Evolutionary conservation across 2,329 filamentous ascomycete species (phyloP).

Genomic region (Fusarium buharicum): DNA sequence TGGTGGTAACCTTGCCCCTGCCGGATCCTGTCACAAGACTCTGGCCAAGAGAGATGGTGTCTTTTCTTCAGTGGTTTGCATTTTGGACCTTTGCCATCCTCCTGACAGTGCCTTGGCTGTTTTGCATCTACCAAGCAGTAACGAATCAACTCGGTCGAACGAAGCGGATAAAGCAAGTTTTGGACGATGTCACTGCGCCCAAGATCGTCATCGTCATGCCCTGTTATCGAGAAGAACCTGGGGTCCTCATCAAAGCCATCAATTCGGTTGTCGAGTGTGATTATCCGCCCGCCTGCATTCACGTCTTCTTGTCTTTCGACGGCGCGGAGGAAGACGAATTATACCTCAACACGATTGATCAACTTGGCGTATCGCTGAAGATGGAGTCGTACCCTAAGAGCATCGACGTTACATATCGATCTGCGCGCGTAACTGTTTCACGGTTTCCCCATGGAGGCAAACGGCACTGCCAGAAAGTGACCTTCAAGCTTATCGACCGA

Average conservation of each 20-base stretch:
- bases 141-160: constrained; percentile 85
- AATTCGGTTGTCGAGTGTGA: constrained; percentile 94
- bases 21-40: constrained; percentile 76
- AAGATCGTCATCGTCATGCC: constrained; percentile 98
- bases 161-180: constrained; percentile 82
- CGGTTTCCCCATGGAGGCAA: constrained; percentile 95
- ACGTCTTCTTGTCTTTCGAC: constrained; percentile 95
- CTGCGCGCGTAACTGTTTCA: constrained; percentile 87
- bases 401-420: constrained; percentile 88
- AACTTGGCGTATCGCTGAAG: constrained; percentile 81
- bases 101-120: constrained; percentile 88
- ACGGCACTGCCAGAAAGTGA: constrained; percentile 90
- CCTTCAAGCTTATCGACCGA: constrained; percentile 92
- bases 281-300: constrained; percentile 90
- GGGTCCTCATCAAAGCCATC: constrained; percentile 83
- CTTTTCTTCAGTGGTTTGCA: constrained; percentile 88
- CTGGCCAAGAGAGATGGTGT: constrained; percentile 76
- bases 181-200: constrained; percentile 86
- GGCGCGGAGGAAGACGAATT: constrained; percentile 89
- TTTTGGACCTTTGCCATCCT: constrained; percentile 93
- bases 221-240: constrained; percentile 91
- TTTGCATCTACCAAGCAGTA: constrained; percentile 91
- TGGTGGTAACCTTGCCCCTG: constrained; percentile 91
- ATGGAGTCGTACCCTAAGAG: constrained; percentile 84
- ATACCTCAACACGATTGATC: constrained; percentile 86